phyloP scores from a whole-genome alignment of 345 rosid genomes.

The Eucalyptus cloeziana region DNA sequence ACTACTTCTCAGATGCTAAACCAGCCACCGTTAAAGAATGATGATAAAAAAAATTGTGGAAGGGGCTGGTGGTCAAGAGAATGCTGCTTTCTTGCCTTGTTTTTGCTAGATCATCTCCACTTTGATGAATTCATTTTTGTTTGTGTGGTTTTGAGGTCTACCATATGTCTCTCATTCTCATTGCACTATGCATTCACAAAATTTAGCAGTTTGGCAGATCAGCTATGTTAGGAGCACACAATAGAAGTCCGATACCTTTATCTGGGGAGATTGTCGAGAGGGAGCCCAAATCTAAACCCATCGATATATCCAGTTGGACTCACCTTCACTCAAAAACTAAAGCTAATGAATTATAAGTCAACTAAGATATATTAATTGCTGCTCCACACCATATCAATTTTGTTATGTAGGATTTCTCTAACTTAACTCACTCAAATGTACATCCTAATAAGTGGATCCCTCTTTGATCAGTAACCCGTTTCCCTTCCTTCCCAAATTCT shows the following conservation, averaged over 20 bases:
- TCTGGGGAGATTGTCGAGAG: too few relatives aligned
- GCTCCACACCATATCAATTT: too few relatives aligned
- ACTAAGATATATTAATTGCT: too few relatives aligned
- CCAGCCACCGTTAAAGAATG: constrained; percentile 35
- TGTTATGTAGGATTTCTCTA: too few relatives aligned
- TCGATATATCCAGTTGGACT: too few relatives aligned
- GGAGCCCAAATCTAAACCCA: too few relatives aligned
- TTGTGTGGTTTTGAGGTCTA: neutral
- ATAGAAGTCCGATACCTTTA: too few relatives aligned
- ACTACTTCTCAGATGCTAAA: constrained; percentile 31
- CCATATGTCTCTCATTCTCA: neutral
- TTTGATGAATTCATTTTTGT: neutral
- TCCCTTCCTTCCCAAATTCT: neutral
- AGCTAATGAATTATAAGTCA: too few relatives aligned
- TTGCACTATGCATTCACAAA: neutral
- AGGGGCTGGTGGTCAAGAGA: neutral
- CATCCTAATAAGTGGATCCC: neutral
- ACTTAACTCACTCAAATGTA: too few relatives aligned
- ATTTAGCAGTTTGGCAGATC: neutral
- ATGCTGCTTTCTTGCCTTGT: neutral
- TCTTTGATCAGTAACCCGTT: neutral
- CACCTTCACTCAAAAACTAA: too few relatives aligned
- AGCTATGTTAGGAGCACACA: neutral
- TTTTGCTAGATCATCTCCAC: neutral
- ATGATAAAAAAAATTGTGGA: constrained; percentile 3